Evolutionary conservation across 1,139 yeast genomes (phyloP).

Genomic region (Suhomyces taliae): DNA sequence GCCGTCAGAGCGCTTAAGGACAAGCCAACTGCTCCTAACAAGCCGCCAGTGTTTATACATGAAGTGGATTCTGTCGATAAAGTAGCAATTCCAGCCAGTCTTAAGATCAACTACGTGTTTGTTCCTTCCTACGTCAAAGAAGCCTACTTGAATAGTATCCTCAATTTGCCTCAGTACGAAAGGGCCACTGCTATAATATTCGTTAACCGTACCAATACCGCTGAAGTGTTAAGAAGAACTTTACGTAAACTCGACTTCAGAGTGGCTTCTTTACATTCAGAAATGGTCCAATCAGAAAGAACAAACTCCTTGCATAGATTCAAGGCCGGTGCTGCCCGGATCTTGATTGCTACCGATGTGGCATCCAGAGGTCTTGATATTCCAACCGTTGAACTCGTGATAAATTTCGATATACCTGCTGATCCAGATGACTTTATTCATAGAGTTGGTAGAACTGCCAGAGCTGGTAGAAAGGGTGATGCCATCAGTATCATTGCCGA

Average conservation of each 20-base stretch:
- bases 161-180: constrained; percentile 61
- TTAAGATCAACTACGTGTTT: constrained; percentile 55
- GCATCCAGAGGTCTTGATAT: constrained; percentile 98
- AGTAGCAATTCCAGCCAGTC: constrained; percentile 77
- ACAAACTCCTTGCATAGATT: constrained; percentile 88
- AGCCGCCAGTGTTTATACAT: constrained; percentile 70
- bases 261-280: constrained; percentile 90
- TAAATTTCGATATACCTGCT: constrained; percentile 91
- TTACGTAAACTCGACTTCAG: constrained; percentile 71
- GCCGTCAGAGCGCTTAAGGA: constrained; percentile 81
- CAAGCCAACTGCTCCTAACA: constrained; percentile 59
- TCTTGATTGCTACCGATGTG: constrained; percentile 91
- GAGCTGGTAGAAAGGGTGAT: constrained; percentile 80
- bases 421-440: constrained; percentile 97
- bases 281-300: constrained; percentile 91
- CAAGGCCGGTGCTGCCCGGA: constrained; percentile 91
- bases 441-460: constrained; percentile 99
- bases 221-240: constrained; percentile 80
- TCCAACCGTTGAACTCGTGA: constrained; percentile 84
- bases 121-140: constrained; percentile 88
- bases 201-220: constrained; percentile 87
- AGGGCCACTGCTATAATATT: constrained; percentile 78
- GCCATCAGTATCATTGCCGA: constrained; percentile 74
- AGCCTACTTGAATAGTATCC: constrained; percentile 72
- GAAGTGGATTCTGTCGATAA: constrained; percentile 74